Percentiles rank a stretch among this genome's conserved stretches.
Conservation (phyloP, 208 protist species). For the Angomonas ambiguus region DNA sequence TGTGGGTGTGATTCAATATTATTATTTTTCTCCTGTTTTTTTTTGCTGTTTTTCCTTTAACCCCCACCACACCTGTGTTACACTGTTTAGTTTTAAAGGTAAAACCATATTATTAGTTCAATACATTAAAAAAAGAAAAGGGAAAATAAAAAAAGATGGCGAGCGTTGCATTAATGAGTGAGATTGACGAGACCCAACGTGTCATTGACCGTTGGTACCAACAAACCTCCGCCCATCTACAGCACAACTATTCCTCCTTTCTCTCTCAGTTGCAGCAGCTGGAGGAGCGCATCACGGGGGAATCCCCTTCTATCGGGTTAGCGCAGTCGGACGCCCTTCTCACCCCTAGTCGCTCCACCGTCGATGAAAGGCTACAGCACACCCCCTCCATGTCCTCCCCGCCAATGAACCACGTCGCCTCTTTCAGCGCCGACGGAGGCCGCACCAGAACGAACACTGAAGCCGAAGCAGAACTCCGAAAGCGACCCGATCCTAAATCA, state of each 20-base stretch:
- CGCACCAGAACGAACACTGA: slow-evolving; percentile 31
- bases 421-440: slow-evolving; percentile 52
- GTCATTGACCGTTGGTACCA: slow-evolving; percentile 57
- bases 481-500: slow-evolving; percentile 46
- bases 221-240: slow-evolving; percentile 36
- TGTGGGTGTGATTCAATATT: not conserved
- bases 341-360: slow-evolving; percentile 40
- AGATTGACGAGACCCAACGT: slow-evolving; percentile 68
- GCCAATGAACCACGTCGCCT: slow-evolving; percentile 31
- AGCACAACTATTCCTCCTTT: slow-evolving; percentile 30
- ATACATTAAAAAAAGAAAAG: not conserved
- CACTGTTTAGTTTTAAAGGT: too few species aligned
- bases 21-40: slow-evolving; percentile 2
- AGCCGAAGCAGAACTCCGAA: slow-evolving; percentile 37
- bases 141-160: slow-evolving; percentile 16
- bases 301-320: slow-evolving; percentile 12
- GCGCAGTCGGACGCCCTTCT: slow-evolving; percentile 26
- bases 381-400: slow-evolving; percentile 61
- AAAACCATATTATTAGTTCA: not conserved
- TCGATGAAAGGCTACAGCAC: slow-evolving; percentile 27
- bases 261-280: slow-evolving; percentile 50
- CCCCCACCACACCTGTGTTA: too few species aligned
- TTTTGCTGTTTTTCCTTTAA: not conserved
- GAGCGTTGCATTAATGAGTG: slow-evolving; percentile 36
- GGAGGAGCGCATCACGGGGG: slow-evolving; percentile 31